phyloP scores from a whole-genome alignment of 78 protist genomes.

The Tieghemostelium lacteum region DNA sequence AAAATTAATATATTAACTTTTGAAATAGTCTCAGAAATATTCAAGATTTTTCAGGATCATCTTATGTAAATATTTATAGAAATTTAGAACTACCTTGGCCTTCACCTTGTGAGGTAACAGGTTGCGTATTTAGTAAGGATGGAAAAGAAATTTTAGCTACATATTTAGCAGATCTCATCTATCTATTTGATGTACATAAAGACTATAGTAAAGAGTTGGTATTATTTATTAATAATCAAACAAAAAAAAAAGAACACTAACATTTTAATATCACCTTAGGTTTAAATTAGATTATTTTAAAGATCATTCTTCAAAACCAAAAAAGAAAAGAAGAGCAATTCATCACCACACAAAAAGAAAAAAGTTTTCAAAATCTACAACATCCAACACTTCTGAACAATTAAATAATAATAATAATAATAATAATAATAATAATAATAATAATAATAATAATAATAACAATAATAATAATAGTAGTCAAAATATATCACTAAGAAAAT shows the following conservation, averaged over 20 bases:
- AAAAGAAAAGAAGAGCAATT: slow-evolving; percentile 54
- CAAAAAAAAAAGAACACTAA: not conserved
- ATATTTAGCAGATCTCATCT: slow-evolving; percentile 35
- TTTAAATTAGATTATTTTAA: slow-evolving; percentile 55
- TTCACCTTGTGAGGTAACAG: slow-evolving; percentile 35
- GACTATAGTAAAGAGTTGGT: slow-evolving; percentile 54
- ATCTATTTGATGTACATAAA: slow-evolving; percentile 55
- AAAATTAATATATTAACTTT: not conserved
- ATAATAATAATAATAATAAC: not conserved
- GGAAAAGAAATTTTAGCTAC: slow-evolving; percentile 74
- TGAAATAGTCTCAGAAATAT: slow-evolving; percentile 48
- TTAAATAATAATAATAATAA: not conserved
- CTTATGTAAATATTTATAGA: slow-evolving; percentile 73
- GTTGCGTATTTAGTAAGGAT: slow-evolving; percentile 48
- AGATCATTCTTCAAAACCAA: not conserved
- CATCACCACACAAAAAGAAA: not conserved
- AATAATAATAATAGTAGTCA: not conserved
- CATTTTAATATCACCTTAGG: not conserved
- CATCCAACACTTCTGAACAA: not conserved
- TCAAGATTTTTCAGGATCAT: slow-evolving; percentile 14
- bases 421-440: not conserved
- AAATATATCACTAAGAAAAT: not conserved
- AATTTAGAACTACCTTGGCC: slow-evolving; percentile 43
- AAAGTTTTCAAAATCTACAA: not conserved
- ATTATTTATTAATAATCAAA: not conserved